A percentile compares a stretch with the other conserved stretches of the same genome.
phyloP scores from a whole-genome alignment of 345 rosid species.

The Clausena lansium region DNA sequence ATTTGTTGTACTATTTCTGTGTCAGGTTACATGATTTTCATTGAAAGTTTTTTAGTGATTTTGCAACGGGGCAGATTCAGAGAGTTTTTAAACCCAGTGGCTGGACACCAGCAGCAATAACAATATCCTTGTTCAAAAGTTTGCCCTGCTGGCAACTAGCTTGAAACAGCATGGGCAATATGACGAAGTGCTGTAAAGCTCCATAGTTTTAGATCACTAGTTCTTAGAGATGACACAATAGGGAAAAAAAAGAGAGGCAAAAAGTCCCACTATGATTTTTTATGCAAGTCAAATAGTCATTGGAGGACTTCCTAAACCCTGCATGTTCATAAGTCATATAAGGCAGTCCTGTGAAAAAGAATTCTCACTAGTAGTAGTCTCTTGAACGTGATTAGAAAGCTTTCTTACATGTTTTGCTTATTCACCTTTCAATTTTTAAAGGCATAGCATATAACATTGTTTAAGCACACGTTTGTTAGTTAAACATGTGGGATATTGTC shows the following conservation, averaged over 20 bases:
- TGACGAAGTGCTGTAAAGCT: not conserved
- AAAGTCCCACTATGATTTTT: not conserved
- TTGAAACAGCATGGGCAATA: not conserved
- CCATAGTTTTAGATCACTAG: not conserved
- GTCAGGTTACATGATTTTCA: not conserved
- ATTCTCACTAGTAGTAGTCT: not conserved
- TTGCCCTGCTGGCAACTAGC: not conserved
- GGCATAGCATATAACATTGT: not conserved
- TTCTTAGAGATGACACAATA: not conserved
- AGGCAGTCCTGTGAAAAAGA: not conserved
- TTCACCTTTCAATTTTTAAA: not conserved
- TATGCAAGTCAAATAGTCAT: not conserved
- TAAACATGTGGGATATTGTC: not conserved
- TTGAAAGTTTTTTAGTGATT: not conserved
- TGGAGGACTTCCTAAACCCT: not conserved
- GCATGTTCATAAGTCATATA: too few species aligned
- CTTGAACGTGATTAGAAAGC: not conserved
- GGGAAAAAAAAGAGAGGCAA: not conserved
- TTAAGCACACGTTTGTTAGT: not conserved
- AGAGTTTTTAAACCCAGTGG: not conserved
- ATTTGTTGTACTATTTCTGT: not conserved
- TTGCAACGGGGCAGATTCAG: not conserved
- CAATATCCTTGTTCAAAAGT: not conserved
- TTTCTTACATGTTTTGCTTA: not conserved
- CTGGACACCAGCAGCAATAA: not conserved